phyloP scores from a whole-genome alignment of 176 grass and related monocot genomes.

The Musa acuminata region DNA sequence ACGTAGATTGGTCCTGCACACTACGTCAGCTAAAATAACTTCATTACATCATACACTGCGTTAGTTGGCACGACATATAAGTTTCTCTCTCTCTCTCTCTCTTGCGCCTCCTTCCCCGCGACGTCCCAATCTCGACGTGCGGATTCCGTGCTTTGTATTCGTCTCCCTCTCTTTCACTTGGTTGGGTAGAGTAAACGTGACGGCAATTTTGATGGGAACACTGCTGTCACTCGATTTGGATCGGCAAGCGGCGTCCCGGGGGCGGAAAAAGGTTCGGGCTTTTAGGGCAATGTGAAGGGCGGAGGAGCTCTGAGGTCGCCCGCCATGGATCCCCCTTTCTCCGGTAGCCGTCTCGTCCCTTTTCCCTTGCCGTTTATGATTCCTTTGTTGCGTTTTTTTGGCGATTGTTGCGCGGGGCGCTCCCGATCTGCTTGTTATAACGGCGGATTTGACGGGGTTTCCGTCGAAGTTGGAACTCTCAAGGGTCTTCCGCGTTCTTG shows the following conservation, averaged over 20 bases:
- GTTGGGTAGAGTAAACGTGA: background rate
- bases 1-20: too few species aligned
- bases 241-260: background rate
- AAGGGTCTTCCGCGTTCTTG: too few species aligned
- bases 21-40: too few species aligned
- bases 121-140: background rate
- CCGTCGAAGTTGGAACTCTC: background rate
- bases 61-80: too few species aligned
- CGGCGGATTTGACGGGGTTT: background rate
- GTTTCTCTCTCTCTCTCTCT: background rate
- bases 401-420: background rate
- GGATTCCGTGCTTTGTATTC: background rate
- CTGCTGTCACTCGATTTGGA: background rate
- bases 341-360: constrained; percentile 8
- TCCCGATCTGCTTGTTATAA: background rate
- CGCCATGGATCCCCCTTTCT: constrained; percentile 21
- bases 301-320: constrained; percentile 4
- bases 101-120: background rate
- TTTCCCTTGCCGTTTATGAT: background rate
- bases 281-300: constrained; percentile 15
- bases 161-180: background rate
- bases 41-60: too few species aligned
- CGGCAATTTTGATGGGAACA: background rate
- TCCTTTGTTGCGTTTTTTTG: background rate
- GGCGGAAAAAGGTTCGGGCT: background rate